phyloP scores from a whole-genome alignment of 768 basidiomycete species.

The Suillus spraguei region DNA sequence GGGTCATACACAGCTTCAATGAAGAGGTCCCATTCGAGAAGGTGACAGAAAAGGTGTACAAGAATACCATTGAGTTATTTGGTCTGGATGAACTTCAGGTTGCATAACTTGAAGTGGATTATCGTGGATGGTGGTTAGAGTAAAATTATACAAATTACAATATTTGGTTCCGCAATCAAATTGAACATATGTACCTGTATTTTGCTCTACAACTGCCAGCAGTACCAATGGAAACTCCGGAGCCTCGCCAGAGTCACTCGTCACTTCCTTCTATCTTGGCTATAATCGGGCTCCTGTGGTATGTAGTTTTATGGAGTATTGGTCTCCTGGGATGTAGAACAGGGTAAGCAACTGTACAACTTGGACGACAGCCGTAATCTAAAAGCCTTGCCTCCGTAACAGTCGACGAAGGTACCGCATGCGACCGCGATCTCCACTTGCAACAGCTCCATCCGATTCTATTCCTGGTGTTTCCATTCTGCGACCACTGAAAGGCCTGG shows the following conservation, averaged over 20 bases:
- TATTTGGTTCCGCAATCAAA: not conserved
- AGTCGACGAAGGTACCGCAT: constrained; percentile 79
- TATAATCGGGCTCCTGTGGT: constrained; percentile 59
- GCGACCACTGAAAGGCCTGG: constrained; percentile 92
- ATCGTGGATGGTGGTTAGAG: too few species aligned
- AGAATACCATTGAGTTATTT: constrained; percentile 66
- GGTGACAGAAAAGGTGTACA: constrained; percentile 58
- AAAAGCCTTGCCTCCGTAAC: not conserved
- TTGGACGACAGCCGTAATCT: constrained; percentile 1
- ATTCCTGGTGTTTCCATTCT: constrained; percentile 93
- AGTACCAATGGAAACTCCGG: not conserved
- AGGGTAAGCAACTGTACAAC: constrained; percentile 54
- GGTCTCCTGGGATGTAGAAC: constrained; percentile 65
- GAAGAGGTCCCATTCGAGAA: constrained; percentile 52
- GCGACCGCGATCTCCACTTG: constrained; percentile 62
- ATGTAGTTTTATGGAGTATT: constrained; percentile 61
- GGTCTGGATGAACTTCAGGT: constrained; percentile 41
- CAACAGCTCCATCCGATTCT: constrained; percentile 44
- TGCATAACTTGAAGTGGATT: not conserved
- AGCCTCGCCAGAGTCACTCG: not conserved
- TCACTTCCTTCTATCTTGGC: constrained; percentile 24
- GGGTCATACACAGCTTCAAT: constrained; percentile 58
- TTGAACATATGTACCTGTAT: not conserved
- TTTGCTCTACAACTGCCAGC: too few species aligned
- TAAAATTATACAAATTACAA: not conserved